A percentile compares a stretch with the other conserved stretches of the same genome.
Conservation (phyloP, 129 eudicot species). For the Chrysanthemum seticuspe region DNA sequence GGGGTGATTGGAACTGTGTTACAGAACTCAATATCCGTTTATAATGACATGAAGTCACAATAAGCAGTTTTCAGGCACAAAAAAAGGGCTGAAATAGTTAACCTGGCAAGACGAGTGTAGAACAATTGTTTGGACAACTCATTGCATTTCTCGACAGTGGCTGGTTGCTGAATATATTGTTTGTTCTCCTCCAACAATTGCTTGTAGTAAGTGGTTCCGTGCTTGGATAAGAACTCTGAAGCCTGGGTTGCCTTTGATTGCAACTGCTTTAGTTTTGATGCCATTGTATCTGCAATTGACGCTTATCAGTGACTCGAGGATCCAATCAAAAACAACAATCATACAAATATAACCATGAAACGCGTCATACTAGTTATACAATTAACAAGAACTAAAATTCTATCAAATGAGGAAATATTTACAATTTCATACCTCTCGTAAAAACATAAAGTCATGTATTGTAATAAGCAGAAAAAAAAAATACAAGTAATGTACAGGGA, state of each 20-base stretch:
- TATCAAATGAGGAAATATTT: background rate
- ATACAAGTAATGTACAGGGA: no score
- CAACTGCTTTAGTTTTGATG: conserved; percentile 61
- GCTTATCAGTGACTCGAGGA: conserved; percentile 10
- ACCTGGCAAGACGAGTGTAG: conserved; percentile 97
- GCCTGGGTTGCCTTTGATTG: conserved; percentile 67
- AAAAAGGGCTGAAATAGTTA: background rate
- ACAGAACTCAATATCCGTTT: no score
- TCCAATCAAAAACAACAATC: conserved; percentile 3
- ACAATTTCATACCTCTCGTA: background rate
- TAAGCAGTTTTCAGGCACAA: background rate
- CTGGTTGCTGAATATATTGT: conserved; percentile 67
- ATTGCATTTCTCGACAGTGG: conserved; percentile 72
- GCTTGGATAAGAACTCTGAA: conserved; percentile 51
- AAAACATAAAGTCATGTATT: background rate
- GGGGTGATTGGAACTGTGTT: background rate
- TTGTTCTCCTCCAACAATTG: conserved; percentile 78
- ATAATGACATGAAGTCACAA: no score
- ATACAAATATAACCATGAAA: conserved; percentile 1
- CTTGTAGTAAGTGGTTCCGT: conserved; percentile 75
- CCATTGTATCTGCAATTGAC: conserved; percentile 42
- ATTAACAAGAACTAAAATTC: background rate
- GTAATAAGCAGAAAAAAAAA: no score
- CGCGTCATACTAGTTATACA: no score
- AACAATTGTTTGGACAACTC: conserved; percentile 72